A percentile compares a stretch with the other conserved stretches of the same genome.
Evolutionary conservation across 106 monocot genomes (phyloP).

Genomic region (Gastrodia elata): DNA sequence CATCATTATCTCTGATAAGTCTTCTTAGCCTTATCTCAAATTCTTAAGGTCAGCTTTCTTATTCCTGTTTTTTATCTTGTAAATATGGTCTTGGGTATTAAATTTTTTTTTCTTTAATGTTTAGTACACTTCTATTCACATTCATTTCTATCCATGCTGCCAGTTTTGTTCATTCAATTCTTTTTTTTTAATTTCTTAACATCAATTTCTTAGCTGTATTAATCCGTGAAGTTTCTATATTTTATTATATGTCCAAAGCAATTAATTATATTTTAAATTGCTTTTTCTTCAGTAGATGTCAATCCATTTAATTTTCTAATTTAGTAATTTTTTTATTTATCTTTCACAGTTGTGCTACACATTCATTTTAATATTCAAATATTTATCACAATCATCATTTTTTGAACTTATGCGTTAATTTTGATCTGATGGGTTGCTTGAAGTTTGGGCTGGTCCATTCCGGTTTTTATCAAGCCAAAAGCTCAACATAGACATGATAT

Average conservation of each 20-base stretch:
- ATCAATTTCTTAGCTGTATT: background rate
- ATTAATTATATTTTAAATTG: background rate
- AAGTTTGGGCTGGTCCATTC: background rate
- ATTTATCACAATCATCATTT: background rate
- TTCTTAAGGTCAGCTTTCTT: background rate
- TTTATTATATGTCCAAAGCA: background rate
- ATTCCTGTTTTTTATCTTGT: background rate
- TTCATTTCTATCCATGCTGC: too few species aligned
- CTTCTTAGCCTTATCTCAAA: background rate
- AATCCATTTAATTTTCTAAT: background rate
- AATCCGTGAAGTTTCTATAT: background rate
- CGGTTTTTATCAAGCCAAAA: background rate
- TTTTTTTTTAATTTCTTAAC: background rate
- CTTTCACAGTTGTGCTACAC: background rate
- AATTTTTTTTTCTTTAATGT: background rate
- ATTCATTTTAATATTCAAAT: background rate
- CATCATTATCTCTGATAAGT: too few species aligned
- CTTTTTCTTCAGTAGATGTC: background rate
- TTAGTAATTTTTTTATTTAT: background rate
- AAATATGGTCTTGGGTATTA: background rate
- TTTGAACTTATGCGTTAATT: background rate
- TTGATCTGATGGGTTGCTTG: background rate
- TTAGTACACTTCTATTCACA: background rate
- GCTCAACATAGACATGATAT: background rate
- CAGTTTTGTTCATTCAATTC: background rate